Conservation (phyloP, 164 flowering plant genomes). For the Umbellularia californica region DNA sequence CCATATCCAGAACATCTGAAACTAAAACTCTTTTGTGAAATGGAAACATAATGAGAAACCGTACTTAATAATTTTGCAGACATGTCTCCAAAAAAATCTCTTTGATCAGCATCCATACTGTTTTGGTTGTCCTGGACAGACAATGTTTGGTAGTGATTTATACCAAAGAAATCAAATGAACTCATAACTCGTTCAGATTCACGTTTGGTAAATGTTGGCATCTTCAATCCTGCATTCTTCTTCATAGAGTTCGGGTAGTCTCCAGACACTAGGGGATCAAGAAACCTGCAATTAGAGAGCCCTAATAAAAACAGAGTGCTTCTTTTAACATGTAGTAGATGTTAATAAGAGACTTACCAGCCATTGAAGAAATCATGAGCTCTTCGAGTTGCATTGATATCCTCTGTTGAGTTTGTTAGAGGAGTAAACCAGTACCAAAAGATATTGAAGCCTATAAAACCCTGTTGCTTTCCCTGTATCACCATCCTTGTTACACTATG, state of each 20-base stretch:
- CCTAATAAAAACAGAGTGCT: neutral
- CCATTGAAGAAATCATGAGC: slow-evolving; percentile 43
- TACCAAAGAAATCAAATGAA: slow-evolving; percentile 53
- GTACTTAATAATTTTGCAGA: slow-evolving; percentile 27
- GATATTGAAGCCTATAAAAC: slow-evolving; percentile 46
- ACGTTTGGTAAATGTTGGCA: slow-evolving; percentile 39
- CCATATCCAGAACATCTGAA: too few species aligned
- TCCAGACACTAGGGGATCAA: slow-evolving; percentile 40
- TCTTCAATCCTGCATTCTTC: slow-evolving; percentile 37
- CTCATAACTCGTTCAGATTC: slow-evolving; percentile 46
- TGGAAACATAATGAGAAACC: slow-evolving; percentile 8
- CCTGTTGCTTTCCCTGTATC: slow-evolving; percentile 55
- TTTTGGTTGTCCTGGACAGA: slow-evolving; percentile 27
- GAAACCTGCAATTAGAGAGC: slow-evolving; percentile 26
- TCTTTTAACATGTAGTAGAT: neutral
- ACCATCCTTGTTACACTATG: neutral
- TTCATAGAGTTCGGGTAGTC: slow-evolving; percentile 49
- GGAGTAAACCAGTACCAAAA: slow-evolving; percentile 35
- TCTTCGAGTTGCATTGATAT: slow-evolving; percentile 46
- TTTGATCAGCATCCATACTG: slow-evolving; percentile 21
- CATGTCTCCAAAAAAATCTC: slow-evolving; percentile 36
- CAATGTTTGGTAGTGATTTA: slow-evolving; percentile 39
- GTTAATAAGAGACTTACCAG: slow-evolving; percentile 34
- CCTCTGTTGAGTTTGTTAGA: slow-evolving; percentile 34
- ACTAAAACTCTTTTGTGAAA: neutral